phyloP scores from a whole-genome alignment of 2,329 filamentous ascomycete species.

The Fusarium agapanthi region DNA sequence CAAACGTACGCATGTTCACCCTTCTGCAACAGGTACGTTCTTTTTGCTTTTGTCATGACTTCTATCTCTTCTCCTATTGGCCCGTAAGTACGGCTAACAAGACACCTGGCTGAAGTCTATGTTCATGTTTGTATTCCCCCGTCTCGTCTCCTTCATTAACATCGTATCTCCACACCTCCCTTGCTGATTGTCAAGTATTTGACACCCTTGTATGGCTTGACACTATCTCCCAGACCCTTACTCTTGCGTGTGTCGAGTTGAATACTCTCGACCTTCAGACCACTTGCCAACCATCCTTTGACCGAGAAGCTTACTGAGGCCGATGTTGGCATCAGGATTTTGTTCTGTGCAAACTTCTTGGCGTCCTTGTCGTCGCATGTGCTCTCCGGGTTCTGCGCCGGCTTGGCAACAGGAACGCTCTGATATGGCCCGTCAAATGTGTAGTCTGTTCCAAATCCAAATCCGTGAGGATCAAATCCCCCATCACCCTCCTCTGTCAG shows the following conservation, averaged over 20 bases:
- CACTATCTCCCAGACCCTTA: slow-evolving; percentile 82
- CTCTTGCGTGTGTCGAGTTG: slow-evolving; percentile 80
- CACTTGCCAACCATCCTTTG: slow-evolving; percentile 74
- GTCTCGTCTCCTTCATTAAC: slow-evolving; percentile 47
- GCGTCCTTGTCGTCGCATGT: slow-evolving; percentile 58
- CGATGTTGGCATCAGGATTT: slow-evolving; percentile 81
- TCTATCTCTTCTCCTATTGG: slow-evolving; percentile 8
- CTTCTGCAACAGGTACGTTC: background rate
- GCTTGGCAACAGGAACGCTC: slow-evolving; percentile 49
- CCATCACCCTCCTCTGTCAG: slow-evolving; percentile 60
- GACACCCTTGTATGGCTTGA: slow-evolving; percentile 97
- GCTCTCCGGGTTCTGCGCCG: slow-evolving; percentile 43
- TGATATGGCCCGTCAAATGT: slow-evolving; percentile 67
- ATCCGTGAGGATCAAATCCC: slow-evolving; percentile 59
- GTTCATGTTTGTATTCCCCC: background rate
- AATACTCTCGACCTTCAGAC: slow-evolving; percentile 74
- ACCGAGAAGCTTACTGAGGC: slow-evolving; percentile 77
- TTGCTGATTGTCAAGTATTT: slow-evolving; percentile 89
- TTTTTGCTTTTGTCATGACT: slow-evolving; percentile 11
- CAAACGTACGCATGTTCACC: background rate
- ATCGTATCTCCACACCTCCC: slow-evolving; percentile 70
- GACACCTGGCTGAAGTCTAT: background rate
- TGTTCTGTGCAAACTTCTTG: slow-evolving; percentile 72
- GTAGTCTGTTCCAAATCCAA: slow-evolving; percentile 62
- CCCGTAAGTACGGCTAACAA: background rate